Conservation (phyloP, 2,329 filamentous ascomycete species). For the Beauveria sp. region DNA sequence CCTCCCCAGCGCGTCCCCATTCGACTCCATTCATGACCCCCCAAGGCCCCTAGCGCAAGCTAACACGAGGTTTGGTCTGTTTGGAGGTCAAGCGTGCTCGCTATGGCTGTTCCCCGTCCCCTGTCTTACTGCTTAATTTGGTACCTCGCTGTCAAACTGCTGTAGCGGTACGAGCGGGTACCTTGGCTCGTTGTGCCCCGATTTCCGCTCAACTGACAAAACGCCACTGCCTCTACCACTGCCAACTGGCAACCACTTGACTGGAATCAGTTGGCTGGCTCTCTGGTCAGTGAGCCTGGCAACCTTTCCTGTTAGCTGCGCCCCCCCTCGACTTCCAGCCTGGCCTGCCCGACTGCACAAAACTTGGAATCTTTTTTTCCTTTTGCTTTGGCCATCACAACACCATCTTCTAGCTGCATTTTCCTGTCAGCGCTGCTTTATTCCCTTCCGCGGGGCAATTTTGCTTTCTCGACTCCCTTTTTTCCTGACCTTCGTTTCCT, state of each 20-base stretch:
- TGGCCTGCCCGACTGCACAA: not conserved
- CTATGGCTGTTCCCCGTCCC: not conserved
- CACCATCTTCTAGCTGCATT: not conserved
- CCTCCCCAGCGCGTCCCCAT: not conserved
- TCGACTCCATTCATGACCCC: not conserved
- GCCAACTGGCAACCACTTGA: not conserved
- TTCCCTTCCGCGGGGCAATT: constrained; percentile 6
- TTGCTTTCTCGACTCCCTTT: constrained; percentile 6
- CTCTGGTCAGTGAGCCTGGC: not conserved
- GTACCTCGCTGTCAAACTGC: not conserved
- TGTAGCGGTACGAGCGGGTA: not conserved
- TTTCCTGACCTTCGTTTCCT: constrained; percentile 5
- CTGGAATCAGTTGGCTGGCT: not conserved
- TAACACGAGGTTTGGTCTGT: constrained; percentile 5
- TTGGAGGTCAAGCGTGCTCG: no score
- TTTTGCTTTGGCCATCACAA: constrained; percentile 4
- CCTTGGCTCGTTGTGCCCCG: not conserved
- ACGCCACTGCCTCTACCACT: not conserved
- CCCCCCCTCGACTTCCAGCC: not conserved
- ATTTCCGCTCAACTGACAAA: not conserved
- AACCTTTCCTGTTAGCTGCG: not conserved
- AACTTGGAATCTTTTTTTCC: constrained; percentile 2
- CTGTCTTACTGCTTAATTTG: constrained; percentile 6
- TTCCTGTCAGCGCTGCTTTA: constrained; percentile 2
- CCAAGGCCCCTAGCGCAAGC: not conserved